Evolutionary conservation across 192 early-diverging fungal species (phyloP).

Genomic region (Podila clonocystis): DNA sequence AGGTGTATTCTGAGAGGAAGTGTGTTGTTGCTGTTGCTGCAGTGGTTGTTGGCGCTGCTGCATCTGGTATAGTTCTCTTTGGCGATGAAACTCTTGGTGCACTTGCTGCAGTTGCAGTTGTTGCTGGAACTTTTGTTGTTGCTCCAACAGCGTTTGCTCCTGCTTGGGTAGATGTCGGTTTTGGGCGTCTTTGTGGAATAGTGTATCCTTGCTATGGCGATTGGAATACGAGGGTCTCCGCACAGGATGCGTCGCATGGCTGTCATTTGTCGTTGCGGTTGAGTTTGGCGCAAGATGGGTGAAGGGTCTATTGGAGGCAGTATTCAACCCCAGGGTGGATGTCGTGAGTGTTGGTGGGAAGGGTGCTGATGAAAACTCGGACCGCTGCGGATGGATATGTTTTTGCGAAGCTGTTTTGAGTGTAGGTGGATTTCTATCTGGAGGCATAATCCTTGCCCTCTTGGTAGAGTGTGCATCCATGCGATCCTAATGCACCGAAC

Average conservation of each 20-base stretch:
- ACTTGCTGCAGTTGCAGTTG: conserved; percentile 27
- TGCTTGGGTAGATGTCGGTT: conserved; percentile 16
- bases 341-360: background rate
- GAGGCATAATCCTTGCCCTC: conserved; percentile 38
- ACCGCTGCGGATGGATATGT: background rate
- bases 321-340: conserved; percentile 10
- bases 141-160: conserved; percentile 16
- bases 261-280: no score
- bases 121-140: conserved; percentile 12
- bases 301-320: background rate
- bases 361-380: background rate
- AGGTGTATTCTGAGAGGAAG: background rate
- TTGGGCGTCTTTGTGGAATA: conserved; percentile 37
- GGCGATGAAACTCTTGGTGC: conserved; percentile 37
- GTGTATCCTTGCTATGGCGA: conserved; percentile 15
- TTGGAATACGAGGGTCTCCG: conserved; percentile 13
- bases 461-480: conserved; percentile 42
- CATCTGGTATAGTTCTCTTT: conserved; percentile 16
- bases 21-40: background rate
- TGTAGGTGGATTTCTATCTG: conserved; percentile 8
- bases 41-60: conserved; percentile 26
- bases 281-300: no score
- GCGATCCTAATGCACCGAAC: background rate
- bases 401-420: background rate
- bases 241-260: background rate